Conservation (phyloP, 2,329 filamentous ascomycete species). For the Colletotrichum noveboracense region DNA sequence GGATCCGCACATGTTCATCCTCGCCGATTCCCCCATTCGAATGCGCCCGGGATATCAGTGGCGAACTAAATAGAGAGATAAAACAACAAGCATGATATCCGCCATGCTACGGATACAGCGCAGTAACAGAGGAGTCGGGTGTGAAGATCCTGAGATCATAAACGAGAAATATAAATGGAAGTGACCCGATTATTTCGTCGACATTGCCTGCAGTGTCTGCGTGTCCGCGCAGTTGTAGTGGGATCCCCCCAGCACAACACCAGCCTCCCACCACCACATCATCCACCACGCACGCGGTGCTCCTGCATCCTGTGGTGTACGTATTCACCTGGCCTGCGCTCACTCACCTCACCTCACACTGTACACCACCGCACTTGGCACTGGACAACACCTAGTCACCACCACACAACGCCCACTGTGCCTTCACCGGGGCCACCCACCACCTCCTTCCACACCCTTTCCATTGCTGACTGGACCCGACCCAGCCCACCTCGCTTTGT, state of each 20-base stretch:
- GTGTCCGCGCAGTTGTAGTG: conserved; percentile 6
- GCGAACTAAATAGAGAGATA: not conserved
- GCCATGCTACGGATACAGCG: not conserved
- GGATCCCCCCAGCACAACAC: conserved; percentile 12
- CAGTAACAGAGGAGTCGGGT: not conserved
- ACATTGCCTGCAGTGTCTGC: not conserved
- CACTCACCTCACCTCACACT: not conserved
- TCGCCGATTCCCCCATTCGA: not conserved
- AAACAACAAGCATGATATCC: not conserved
- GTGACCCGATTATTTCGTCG: not conserved
- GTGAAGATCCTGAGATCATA: not conserved
- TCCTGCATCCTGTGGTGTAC: conserved; percentile 1
- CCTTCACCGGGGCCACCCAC: not conserved
- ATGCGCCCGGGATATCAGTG: not conserved
- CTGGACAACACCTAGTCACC: not conserved
- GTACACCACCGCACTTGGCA: not conserved
- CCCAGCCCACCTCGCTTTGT: conserved; percentile 21
- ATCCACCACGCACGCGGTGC: conserved; percentile 8
- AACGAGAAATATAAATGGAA: not conserved
- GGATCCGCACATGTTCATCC: not conserved
- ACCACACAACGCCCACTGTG: not conserved
- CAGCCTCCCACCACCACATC: conserved; percentile 14
- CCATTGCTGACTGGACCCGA: conserved; percentile 12
- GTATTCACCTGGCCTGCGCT: not conserved
- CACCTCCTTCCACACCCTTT: not conserved